Evolutionary conservation across 2,329 filamentous ascomycete species (phyloP), one percentile per base, ranked within the genome.

Genomic region (Pestalotiopsis sp.): DNA sequence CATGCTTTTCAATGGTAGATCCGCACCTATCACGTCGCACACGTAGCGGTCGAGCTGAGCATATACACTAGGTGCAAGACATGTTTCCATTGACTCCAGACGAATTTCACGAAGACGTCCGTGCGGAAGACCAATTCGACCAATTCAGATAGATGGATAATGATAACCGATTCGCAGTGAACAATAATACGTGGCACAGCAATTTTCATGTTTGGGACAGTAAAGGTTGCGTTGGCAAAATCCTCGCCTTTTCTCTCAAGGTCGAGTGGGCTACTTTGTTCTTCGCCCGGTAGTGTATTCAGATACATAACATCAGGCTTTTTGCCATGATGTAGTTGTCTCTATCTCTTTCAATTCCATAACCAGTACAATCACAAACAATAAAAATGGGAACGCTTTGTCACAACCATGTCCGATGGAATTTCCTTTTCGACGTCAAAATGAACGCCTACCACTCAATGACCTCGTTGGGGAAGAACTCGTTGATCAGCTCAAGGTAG

Each of bases 401-500:
- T 63, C 38, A 20, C 40, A 61, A 38, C 58, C 56, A 17, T 30
- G 6, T 52, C 35, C 39, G 48, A 48, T 63, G 20, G 20, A 44
- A 52, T 52, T 63, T 48, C 39, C 14, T n/a, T 20, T 13, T 11
- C 10, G n/a, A n/a, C 38, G 39, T 14, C 17, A 14, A 61, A 13
- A 61, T 39, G 2, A 24, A 6, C 1, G 3, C 44, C 57, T 62
- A 94, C 92, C 92, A 94, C 81, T 84, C 86, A 74, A 94, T 83
- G 65, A 91, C 84, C 82, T 86, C 89, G 67, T 87, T 83, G 39
- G 89, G 89, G 77, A 92, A 92, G 80, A 87, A 93, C 79, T 93
- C 91, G 71, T 93, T 86, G 71, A 94, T 93, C 65, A 94, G 84
- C 68, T 90, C 90, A 71, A 91, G 75, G 76, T 94, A 94, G 80